These are phyloP conservation scores for Cymodocea nodosa DNA, from an alignment of 116 monocot species.

Conservation along the genomic window DNA sequence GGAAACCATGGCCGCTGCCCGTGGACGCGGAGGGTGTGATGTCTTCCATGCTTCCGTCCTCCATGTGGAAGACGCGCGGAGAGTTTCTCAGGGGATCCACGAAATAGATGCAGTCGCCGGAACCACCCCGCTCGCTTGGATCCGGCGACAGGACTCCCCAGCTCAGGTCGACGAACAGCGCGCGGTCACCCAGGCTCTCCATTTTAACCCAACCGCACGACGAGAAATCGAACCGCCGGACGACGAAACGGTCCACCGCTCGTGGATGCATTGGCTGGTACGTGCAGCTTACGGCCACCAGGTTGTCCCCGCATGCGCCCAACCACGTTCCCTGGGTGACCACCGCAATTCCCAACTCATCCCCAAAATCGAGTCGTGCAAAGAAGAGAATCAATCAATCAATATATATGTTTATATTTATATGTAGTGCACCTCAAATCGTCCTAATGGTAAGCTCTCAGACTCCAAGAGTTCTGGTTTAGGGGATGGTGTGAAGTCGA, in stretches of 20 bases:
- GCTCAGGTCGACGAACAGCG: constrained; percentile 10
- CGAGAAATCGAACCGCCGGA: constrained; percentile 5
- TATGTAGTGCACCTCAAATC: constrained; percentile 5
- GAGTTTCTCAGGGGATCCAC: constrained; percentile 8
- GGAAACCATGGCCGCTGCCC: not conserved
- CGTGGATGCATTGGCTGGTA: constrained; percentile 2
- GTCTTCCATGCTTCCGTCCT: constrained; percentile 9
- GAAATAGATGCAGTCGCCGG: constrained; percentile 7
- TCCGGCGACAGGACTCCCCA: constrained; percentile 9
- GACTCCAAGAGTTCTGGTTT: not conserved
- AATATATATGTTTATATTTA: too few relatives aligned
- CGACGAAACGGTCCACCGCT: constrained; percentile 3
- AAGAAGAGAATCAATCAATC: too few relatives aligned
- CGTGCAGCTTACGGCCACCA: constrained; percentile 8
- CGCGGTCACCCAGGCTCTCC: not conserved
- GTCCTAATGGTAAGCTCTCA: constrained; percentile 1
- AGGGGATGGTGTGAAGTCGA: constrained; percentile 3
- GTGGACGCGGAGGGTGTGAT: not conserved
- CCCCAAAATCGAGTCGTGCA: too few relatives aligned
- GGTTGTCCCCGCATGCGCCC: constrained; percentile 1
- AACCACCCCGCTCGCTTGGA: constrained; percentile 2
- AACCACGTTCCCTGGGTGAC: constrained; percentile 7
- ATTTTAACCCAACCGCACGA: constrained; percentile 5
- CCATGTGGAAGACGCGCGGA: constrained; percentile 2
- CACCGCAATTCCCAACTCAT: too few relatives aligned